Conservation (phyloP, 2,329 filamentous ascomycete genomes). For the Verticillium albo-atrum region DNA sequence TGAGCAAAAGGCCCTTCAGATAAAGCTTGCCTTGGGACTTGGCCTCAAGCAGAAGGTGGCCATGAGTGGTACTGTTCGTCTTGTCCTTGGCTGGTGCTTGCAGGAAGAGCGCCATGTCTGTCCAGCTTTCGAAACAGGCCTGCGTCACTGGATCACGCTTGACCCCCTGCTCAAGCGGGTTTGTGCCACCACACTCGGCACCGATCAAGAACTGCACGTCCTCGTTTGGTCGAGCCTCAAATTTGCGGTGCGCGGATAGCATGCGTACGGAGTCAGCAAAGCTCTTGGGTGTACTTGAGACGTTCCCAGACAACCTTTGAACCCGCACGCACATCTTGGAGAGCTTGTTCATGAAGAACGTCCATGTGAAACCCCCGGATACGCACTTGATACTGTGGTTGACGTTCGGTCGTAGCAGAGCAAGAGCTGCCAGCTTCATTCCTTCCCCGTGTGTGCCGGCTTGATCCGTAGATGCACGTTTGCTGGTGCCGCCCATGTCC, state of each 20-base stretch:
- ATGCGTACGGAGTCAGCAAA: background rate
- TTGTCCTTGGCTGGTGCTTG: background rate
- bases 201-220: background rate
- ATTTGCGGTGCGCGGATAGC: background rate
- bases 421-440: slow-evolving; percentile 23
- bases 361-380: slow-evolving; percentile 20
- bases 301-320: background rate
- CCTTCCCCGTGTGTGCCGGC: slow-evolving; percentile 25
- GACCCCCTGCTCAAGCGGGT: background rate
- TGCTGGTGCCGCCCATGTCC: slow-evolving; percentile 21
- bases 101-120: background rate
- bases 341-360: slow-evolving; percentile 19
- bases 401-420: slow-evolving; percentile 18
- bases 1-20: background rate
- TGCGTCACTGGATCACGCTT: background rate
- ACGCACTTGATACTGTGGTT: slow-evolving; percentile 21
- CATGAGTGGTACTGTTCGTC: background rate
- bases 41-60: background rate
- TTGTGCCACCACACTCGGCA: background rate
- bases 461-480: slow-evolving; percentile 13
- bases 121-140: background rate
- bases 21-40: background rate
- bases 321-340: background rate
- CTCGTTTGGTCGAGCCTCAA: background rate
- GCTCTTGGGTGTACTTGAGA: background rate